Base-by-base conservation (phyloP, 768 basidiomycete genomes). In the Phanerochaete carnosa region DNA sequence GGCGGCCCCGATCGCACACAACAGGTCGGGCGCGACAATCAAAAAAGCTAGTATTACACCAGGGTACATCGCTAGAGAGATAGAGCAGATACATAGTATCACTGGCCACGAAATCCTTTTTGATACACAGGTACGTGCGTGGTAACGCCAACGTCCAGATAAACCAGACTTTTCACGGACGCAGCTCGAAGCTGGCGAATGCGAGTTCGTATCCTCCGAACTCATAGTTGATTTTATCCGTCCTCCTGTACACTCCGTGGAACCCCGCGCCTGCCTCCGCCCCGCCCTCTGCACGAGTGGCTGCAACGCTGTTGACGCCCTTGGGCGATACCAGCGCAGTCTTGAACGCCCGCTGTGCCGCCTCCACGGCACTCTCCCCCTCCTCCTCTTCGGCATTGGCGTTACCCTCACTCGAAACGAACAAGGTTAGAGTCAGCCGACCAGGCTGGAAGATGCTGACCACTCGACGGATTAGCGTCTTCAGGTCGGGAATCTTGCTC, bases 221-320 rank as follows among this genome's bases (percentile, higher is more conserved):
- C 73, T 96, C 95, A 78, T 99, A 99, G 72, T 96, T 94, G 73
- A 99, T 98, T 76, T 96, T 93, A 78, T 98, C 97, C 53, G 92
- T 95, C 65, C 95, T 80, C 66, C 79, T 85, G 75, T 95, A 98
- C 15, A 70, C 45, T 68, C 74, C 64, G 68, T 65, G 65, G 65
- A 57, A 70, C 63, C 58, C 58, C 62, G 57, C 57, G 29, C 50
- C 32, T 19, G 19, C 29, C 15, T 19, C 62, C 23, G 39, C 49
- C 32, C 43, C 56, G 39, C 59, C 28, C 43, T 57, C 11, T 46
- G 55, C 26, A 65, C 65, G 37, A 19, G 37, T 12, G 45, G 64
- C 22, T 13, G 33, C 16, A 59, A 59, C 33, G 28, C 47, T 56
- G 33, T 59, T 61, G 23, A 58, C 35, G 45, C 47, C 35, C 32